These are phyloP conservation scores for Cyanodermella asteris DNA, from an alignment of 2,329 filamentous ascomycete genomes.

Conservation along the genomic window DNA sequence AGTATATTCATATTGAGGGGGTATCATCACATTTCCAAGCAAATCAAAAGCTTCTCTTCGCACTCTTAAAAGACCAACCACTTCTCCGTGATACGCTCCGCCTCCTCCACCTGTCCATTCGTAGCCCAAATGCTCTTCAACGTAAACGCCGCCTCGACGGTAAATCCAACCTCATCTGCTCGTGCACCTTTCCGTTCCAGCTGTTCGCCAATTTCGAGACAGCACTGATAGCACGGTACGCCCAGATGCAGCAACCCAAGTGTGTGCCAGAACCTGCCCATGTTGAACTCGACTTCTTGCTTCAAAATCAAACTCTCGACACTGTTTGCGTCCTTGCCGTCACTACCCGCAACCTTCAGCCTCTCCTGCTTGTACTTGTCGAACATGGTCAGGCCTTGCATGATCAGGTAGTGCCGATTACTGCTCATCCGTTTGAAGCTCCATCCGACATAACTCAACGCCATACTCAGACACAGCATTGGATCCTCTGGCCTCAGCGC, in stretches of 20 bases:
- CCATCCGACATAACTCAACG: slow-evolving; percentile 69
- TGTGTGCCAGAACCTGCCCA: slow-evolving; percentile 53
- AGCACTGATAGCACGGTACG: slow-evolving; percentile 45
- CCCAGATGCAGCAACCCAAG: slow-evolving; percentile 54
- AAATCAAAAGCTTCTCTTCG: too few species aligned
- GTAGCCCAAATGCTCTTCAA: slow-evolving; percentile 45
- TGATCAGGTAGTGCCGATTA: slow-evolving; percentile 70
- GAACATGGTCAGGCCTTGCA: slow-evolving; percentile 68
- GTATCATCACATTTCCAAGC: too few species aligned
- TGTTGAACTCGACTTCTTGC: slow-evolving; percentile 66
- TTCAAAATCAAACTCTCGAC: slow-evolving; percentile 6
- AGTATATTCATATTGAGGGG: too few species aligned
- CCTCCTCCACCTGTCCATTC: slow-evolving; percentile 39
- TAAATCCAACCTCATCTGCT: slow-evolving; percentile 33
- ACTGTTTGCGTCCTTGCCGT: too few species aligned
- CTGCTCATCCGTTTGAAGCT: slow-evolving; percentile 74
- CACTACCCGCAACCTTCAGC: slow-evolving; percentile 16
- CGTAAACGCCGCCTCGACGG: slow-evolving; percentile 51
- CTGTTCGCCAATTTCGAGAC: slow-evolving; percentile 26
- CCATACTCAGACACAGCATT: slow-evolving; percentile 60
- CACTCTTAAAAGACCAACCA: slow-evolving; percentile 29
- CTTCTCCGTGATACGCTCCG: slow-evolving; percentile 36
- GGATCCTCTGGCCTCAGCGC: slow-evolving; percentile 56
- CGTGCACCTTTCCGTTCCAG: slow-evolving; percentile 15
- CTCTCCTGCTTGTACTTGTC: slow-evolving; percentile 48